These are phyloP conservation scores for Chenopodium formosanum DNA, from an alignment of 148 eudicot genomes.

Conservation along the genomic window DNA sequence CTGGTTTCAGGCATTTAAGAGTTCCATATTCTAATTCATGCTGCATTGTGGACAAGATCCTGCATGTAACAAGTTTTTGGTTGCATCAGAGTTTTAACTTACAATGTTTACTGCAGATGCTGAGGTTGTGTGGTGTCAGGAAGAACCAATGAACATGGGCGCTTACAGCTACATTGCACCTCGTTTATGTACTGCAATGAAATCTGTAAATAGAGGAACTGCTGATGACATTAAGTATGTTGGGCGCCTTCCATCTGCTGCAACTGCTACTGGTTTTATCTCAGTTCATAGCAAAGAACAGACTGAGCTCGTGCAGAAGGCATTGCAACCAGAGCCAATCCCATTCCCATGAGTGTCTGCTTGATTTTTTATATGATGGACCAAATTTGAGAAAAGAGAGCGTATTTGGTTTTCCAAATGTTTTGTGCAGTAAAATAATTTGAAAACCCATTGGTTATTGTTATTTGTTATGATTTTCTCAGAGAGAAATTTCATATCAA, in stretches of 20 bases:
- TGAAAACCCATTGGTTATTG: neutral
- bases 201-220: conserved; percentile 50
- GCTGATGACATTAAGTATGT: conserved; percentile 64
- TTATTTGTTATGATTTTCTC: neutral
- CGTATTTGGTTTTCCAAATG: neutral
- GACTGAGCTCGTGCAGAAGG: conserved; percentile 59
- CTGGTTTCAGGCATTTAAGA: too few species aligned
- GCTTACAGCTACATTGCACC: conserved; percentile 64
- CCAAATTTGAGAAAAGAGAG: conserved; percentile 12
- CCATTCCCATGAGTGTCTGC: conserved; percentile 13
- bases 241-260: conserved; percentile 85
- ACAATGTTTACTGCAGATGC: conserved; percentile 52
- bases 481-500: neutral
- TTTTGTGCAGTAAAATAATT: conserved; percentile 6
- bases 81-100: neutral
- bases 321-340: conserved; percentile 60
- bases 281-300: conserved; percentile 62
- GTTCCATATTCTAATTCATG: neutral
- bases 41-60: neutral
- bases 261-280: conserved; percentile 82
- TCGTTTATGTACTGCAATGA: conserved; percentile 71
- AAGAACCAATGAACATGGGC: conserved; percentile 97
- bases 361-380: neutral
- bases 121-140: conserved; percentile 93
- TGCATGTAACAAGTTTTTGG: neutral